Conservation (phyloP, 805 yeast genomes). For the Scheffersomyces lignosus region DNA sequence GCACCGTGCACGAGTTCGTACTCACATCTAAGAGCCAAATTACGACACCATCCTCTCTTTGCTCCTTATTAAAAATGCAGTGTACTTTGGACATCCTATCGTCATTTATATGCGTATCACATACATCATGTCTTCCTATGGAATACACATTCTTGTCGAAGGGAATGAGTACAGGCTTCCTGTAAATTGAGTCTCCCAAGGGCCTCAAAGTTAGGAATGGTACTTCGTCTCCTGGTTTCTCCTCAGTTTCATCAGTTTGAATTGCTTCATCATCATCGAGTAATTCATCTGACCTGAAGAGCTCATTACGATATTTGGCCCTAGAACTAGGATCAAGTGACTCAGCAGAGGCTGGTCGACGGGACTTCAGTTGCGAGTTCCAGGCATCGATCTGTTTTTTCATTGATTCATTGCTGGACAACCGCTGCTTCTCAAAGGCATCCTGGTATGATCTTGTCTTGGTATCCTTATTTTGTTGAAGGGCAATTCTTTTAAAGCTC, state of each 20-base stretch:
- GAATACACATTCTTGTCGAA: slow-evolving; percentile 67
- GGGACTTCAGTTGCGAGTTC: too few relatives aligned
- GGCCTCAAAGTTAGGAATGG: slow-evolving; percentile 41
- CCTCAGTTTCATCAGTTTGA: too few relatives aligned
- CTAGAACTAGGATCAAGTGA: too few relatives aligned
- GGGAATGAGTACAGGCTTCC: slow-evolving; percentile 54
- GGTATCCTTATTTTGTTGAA: not conserved
- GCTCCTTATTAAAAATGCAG: slow-evolving; percentile 63
- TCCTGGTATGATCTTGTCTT: too few relatives aligned
- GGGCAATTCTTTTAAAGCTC: too few relatives aligned
- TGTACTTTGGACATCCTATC: slow-evolving; percentile 82
- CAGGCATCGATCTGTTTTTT: too few relatives aligned
- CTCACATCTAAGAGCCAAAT: slow-evolving; percentile 80
- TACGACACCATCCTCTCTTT: slow-evolving; percentile 64
- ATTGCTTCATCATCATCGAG: too few relatives aligned
- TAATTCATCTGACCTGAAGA: not conserved
- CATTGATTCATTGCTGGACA: not conserved
- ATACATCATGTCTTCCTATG: slow-evolving; percentile 69
- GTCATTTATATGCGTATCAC: slow-evolving; percentile 65
- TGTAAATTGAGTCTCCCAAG: slow-evolving; percentile 43
- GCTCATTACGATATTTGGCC: not conserved
- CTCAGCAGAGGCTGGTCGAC: too few relatives aligned
- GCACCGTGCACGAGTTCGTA: slow-evolving; percentile 76
- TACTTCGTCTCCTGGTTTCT: too few relatives aligned
- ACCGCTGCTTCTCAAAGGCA: too few relatives aligned